A percentile compares a stretch with the other conserved stretches of the same genome.
Evolutionary conservation across 2,329 filamentous ascomycete genomes (phyloP).

Genomic region (Cercospora citrullina): DNA sequence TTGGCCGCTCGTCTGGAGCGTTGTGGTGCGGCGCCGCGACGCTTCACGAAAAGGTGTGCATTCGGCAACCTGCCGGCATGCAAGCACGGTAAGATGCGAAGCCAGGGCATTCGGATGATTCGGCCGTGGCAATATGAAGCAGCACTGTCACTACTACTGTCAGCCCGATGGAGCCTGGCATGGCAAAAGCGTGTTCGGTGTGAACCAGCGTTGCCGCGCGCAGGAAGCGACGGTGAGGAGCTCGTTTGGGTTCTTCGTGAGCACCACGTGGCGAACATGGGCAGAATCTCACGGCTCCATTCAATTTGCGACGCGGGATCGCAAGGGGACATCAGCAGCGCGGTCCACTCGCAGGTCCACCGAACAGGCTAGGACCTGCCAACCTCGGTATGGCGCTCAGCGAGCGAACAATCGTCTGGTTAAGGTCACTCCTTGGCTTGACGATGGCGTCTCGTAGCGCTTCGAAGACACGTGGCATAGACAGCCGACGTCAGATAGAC

Average conservation of each 20-base stretch:
- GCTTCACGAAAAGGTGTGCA: not conserved
- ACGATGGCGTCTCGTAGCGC: not conserved
- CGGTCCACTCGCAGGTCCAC: constrained; percentile 10
- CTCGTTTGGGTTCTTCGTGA: not conserved
- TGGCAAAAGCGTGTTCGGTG: not conserved
- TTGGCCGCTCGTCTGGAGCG: not conserved
- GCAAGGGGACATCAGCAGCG: constrained; percentile 8
- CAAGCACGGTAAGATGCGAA: not conserved
- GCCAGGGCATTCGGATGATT: not conserved
- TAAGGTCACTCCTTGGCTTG: constrained; percentile 13
- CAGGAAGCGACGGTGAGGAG: not conserved
- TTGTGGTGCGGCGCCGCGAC: not conserved
- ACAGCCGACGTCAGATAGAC: constrained; percentile 8
- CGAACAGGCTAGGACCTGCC: constrained; percentile 11
- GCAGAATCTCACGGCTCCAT: constrained; percentile 17
- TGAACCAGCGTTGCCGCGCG: not conserved
- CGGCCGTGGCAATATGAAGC: not conserved
- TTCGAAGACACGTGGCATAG: constrained; percentile 18
- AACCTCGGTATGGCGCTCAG: constrained; percentile 6
- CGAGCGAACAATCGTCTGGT: constrained; percentile 1
- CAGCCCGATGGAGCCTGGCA: not conserved
- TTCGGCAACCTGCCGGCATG: not conserved
- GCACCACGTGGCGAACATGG: constrained; percentile 21
- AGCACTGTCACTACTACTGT: not conserved
- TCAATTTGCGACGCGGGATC: constrained; percentile 16